Evolutionary conservation across 2,329 filamentous ascomycete genomes (phyloP).

Genomic region (Clarireedia paspali): DNA sequence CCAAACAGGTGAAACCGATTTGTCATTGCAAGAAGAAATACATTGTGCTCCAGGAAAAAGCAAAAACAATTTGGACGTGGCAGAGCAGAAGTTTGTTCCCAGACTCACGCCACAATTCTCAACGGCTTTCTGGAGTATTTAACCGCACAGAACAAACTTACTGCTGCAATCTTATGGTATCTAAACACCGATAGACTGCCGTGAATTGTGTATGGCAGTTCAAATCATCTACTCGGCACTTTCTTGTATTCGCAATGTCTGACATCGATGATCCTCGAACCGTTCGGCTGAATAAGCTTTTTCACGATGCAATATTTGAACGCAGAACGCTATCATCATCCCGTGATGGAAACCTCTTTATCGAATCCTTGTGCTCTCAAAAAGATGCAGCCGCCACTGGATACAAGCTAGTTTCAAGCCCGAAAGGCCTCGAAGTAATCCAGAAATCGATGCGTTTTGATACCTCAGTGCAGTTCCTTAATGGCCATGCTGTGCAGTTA

Average conservation of each 20-base stretch:
- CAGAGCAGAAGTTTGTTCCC: too few species aligned
- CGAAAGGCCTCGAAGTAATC: conserved; percentile 30
- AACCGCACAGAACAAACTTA: too few species aligned
- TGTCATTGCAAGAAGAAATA: too few species aligned
- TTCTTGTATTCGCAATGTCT: background rate
- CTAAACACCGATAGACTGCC: too few species aligned
- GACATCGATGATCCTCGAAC: conserved; percentile 11
- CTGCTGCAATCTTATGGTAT: too few species aligned
- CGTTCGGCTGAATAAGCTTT: conserved; percentile 31
- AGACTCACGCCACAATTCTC: too few species aligned
- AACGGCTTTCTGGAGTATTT: too few species aligned
- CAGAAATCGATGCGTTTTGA: conserved; percentile 37
- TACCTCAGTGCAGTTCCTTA: conserved; percentile 37
- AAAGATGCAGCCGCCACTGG: conserved; percentile 34
- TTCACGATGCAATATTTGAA: conserved; percentile 33
- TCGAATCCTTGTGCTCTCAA: conserved; percentile 41
- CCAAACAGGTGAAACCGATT: background rate
- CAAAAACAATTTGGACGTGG: too few species aligned
- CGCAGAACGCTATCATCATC: conserved; percentile 32
- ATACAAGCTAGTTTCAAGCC: conserved; percentile 33
- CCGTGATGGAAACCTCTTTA: conserved; percentile 36
- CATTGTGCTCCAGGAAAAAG: too few species aligned
- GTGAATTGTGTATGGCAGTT: background rate
- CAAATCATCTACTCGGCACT: background rate
- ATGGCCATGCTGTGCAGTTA: conserved; percentile 28